phyloP scores from a whole-genome alignment of 352 stramenopile species.

The Phytopythium delawarense region DNA sequence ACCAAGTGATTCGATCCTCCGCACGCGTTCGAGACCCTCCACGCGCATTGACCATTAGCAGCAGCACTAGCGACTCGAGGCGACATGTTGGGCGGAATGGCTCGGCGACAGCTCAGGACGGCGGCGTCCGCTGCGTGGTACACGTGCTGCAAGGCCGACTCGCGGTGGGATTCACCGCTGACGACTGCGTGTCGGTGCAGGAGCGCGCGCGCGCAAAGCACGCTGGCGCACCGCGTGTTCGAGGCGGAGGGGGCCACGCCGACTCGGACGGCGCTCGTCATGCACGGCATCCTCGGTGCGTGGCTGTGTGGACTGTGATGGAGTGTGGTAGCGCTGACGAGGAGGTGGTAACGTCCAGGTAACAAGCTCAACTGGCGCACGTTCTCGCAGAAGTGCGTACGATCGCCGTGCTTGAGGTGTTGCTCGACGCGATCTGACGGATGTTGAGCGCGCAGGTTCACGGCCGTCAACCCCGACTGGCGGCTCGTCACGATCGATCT shows the following conservation, averaged over 20 bases:
- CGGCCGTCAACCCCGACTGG: conserved; percentile 62
- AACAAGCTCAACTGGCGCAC: conserved; percentile 86
- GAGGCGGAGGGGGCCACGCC: conserved; percentile 31
- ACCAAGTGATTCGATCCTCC: background rate
- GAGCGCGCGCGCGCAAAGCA: conserved; percentile 32
- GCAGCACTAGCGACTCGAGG: background rate
- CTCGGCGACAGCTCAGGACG: background rate
- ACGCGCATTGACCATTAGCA: background rate
- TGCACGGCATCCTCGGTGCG: conserved; percentile 81
- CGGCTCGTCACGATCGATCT: conserved; percentile 63
- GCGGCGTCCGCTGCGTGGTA: background rate
- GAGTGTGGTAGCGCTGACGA: background rate
- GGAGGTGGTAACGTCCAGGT: conserved; percentile 21
- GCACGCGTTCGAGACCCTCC: too few relatives aligned
- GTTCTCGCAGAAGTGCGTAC: conserved; percentile 61
- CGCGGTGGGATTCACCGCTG: too few relatives aligned
- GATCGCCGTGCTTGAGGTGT: background rate
- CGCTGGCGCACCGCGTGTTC: conserved; percentile 61
- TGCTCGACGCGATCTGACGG: background rate
- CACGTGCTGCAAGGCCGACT: too few relatives aligned
- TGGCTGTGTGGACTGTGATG: conserved; percentile 2
- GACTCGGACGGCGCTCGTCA: conserved; percentile 70
- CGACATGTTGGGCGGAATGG: background rate
- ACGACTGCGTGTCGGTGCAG: background rate
- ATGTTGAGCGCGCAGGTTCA: conserved; percentile 25